phyloP scores from a whole-genome alignment of 1,284 basidiomycete genomes.

The Phaffia rhodozyma region DNA sequence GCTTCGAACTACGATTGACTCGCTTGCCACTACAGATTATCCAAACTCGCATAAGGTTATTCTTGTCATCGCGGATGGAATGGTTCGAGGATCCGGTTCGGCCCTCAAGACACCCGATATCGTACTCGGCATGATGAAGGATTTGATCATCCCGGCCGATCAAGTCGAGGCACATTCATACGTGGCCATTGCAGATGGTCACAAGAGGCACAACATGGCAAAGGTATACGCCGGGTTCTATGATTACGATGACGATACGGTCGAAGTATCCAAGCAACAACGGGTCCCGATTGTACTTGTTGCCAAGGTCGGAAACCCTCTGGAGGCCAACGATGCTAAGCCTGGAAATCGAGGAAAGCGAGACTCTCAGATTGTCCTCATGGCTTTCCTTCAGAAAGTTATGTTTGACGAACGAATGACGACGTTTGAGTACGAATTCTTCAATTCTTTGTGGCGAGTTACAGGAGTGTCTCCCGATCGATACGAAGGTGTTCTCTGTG shows the following conservation, averaged over 20 bases:
- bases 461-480: constrained; percentile 93
- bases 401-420: constrained; percentile 99
- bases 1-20: constrained; percentile 91
- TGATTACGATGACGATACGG: constrained; percentile 82
- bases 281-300: constrained; percentile 90
- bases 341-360: constrained; percentile 98
- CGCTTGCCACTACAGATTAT: constrained; percentile 94
- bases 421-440: constrained; percentile 98
- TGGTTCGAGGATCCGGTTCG: constrained; percentile 93
- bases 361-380: constrained; percentile 93
- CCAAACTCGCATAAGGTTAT: constrained; percentile 97
- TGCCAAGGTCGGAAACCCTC: constrained; percentile 84
- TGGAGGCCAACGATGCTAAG: constrained; percentile 76
- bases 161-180: constrained; percentile 94
- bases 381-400: constrained; percentile 96
- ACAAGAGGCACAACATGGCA: constrained; percentile 99
- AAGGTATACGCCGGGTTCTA: constrained; percentile 98
- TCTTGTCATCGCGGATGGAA: constrained; percentile 91
- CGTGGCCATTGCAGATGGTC: constrained; percentile 95
- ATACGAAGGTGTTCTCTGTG: constrained; percentile 91
- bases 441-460: constrained; percentile 89
- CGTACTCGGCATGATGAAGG: constrained; percentile 93
- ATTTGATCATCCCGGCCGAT: constrained; percentile 66
- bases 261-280: constrained; percentile 90
- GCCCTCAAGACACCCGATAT: constrained; percentile 84